Evolutionary conservation across 805 yeast genomes (phyloP), one percentile per base, ranked within the genome.

Genomic region (Starmerella bacillaris): DNA sequence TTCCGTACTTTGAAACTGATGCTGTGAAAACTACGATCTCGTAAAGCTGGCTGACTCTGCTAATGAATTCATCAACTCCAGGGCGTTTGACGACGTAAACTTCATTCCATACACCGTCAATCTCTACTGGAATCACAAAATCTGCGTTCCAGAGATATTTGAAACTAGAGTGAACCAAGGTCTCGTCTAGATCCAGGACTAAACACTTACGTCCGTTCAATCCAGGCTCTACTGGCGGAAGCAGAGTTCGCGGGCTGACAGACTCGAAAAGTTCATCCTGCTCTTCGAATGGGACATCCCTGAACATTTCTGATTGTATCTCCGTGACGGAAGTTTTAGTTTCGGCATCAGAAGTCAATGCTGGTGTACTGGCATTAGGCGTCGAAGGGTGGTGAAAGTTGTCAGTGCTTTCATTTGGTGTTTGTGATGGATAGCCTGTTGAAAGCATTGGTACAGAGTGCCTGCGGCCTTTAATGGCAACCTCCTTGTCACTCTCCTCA

Each of bases 1-100:
- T 94, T 30, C 96, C 98, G 53, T 89, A 89, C 51, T 93, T 72
- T 44, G 89, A 70, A 9, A 89, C 96, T 30, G 92, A 76, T 1
- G 98, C 98, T 0, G 99, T 89, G 57, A 89, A 89, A 3, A 89
- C 93, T 18, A 89, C 96, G 38, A 89, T 93, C 58, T 89, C 99
- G 54, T 67, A 89, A 49, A 84, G 55, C 53, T 79, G 65, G 19
- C 95, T 93, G 32, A 86, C 93, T 44, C 69, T 66, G 47, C 61
- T 62, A 61, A 89, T 63, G 51, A 89, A 89, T 52, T 80, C 92
- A 57, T 89, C 98, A 34, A 92, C 96, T 1, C 98, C 98, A 1
- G 99, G 99, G 49, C 99, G 69, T 53, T 89, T 89, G 37, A 84
- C 83, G 18, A 89, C 98, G 54, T 83, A 89, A 30, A 89, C 98